Conservation (phyloP, 345 rosid genomes). For the Leavenworthia alabamica region DNA sequence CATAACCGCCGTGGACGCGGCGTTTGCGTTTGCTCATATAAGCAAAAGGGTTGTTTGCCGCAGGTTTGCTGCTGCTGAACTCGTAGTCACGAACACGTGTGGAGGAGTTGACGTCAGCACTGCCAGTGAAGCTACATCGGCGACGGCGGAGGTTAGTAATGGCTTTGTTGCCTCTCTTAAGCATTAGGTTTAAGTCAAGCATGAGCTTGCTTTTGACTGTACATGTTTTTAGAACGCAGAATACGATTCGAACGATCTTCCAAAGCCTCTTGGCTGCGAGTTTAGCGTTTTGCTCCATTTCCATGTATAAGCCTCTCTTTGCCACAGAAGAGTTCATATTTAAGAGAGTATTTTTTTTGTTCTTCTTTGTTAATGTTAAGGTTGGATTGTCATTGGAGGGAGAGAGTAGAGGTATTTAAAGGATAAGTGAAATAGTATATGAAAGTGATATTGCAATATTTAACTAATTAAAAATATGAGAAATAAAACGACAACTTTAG, state of each 20-base stretch:
- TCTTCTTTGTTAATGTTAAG: conserved; percentile 1
- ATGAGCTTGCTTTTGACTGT: conserved; percentile 48
- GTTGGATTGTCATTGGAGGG: neutral
- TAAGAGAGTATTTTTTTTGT: neutral
- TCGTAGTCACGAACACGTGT: conserved; percentile 52
- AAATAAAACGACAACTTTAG: conserved; percentile 28
- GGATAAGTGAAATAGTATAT: conserved; percentile 6
- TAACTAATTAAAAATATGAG: neutral
- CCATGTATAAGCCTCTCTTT: conserved; percentile 32
- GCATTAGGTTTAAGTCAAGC: conserved; percentile 49
- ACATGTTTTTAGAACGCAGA: conserved; percentile 50
- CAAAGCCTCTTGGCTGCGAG: conserved; percentile 49
- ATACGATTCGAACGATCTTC: conserved; percentile 40
- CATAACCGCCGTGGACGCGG: conserved; percentile 34
- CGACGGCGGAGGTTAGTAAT: conserved; percentile 47
- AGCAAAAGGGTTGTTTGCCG: conserved; percentile 31
- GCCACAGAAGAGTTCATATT: conserved; percentile 8
- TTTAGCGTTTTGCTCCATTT: conserved; percentile 40
- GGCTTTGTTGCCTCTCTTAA: conserved; percentile 58
- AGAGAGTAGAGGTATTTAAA: conserved; percentile 40
- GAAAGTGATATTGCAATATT: neutral
- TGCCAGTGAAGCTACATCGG: conserved; percentile 40
- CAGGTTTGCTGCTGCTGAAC: conserved; percentile 68
- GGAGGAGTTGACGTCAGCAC: conserved; percentile 27
- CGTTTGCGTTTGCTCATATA: conserved; percentile 33